A percentile compares a stretch with the other conserved stretches of the same genome.
These are phyloP conservation scores for Triticum aestivum DNA, from an alignment of 176 grass and related monocot species.

Conservation along the genomic window IWGSC_CS_RefSeq_v2.1 NC_057814.1:508670917-508671416, in stretches of 20 bases:
- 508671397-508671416: not conserved
- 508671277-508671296: not conserved
- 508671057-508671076: not conserved
- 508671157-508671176: not conserved
- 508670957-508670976: not conserved
- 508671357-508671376: slow-evolving; percentile 8
- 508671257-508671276: not conserved
- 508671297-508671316: not conserved
- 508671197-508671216: not conserved
- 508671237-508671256: not conserved
- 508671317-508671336: not conserved
- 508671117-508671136: not conserved
- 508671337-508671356: not conserved
- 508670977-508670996: not conserved
- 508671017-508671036: not conserved
- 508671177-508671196: not conserved
- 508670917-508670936: not conserved
- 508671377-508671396: not conserved
- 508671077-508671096: not conserved
- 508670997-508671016: not conserved
- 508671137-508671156: not conserved
- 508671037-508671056: not conserved
- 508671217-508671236: not conserved
- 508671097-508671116: not conserved
- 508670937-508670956: not conserved